Conservation (phyloP, 257 asterid genomes). For the Sherardia arvensis region DNA sequence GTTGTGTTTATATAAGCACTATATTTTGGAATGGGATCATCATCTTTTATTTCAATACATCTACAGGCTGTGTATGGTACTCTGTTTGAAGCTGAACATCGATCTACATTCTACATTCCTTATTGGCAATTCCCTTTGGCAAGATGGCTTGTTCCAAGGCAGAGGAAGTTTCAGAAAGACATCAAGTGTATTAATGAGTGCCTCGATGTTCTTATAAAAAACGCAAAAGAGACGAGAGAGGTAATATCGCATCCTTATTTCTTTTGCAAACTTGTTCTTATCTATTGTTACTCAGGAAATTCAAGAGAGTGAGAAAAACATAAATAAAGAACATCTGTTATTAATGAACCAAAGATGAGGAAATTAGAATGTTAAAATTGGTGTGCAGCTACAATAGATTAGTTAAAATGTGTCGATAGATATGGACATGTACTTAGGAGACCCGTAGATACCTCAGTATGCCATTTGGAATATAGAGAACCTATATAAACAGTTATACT, state of each 20-base stretch:
- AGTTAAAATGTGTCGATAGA: no score
- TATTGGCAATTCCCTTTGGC: slow-evolving; percentile 93
- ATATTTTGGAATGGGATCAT: not conserved
- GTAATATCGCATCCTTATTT: slow-evolving; percentile 32
- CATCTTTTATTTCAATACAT: not conserved
- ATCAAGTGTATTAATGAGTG: slow-evolving; percentile 84
- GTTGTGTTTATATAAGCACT: not conserved
- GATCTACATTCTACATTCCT: slow-evolving; percentile 92
- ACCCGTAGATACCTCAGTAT: not conserved
- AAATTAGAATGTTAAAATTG: not conserved
- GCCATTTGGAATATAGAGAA: not conserved
- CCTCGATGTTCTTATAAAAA: slow-evolving; percentile 75
- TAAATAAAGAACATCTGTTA: not conserved
- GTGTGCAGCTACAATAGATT: not conserved
- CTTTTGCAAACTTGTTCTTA: not conserved
- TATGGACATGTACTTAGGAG: no score
- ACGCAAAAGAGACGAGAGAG: slow-evolving; percentile 93
- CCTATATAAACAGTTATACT: no score
- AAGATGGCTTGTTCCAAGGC: slow-evolving; percentile 86
- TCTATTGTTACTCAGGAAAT: not conserved
- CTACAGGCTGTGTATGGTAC: slow-evolving; percentile 95
- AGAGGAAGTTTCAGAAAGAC: slow-evolving; percentile 77
- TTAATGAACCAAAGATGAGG: not conserved
- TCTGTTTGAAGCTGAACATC: slow-evolving; percentile 96
- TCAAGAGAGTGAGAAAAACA: not conserved